Base-by-base conservation (phyloP, 2,329 filamentous ascomycete genomes). In the Apiospora kogelbergensis region DNA sequence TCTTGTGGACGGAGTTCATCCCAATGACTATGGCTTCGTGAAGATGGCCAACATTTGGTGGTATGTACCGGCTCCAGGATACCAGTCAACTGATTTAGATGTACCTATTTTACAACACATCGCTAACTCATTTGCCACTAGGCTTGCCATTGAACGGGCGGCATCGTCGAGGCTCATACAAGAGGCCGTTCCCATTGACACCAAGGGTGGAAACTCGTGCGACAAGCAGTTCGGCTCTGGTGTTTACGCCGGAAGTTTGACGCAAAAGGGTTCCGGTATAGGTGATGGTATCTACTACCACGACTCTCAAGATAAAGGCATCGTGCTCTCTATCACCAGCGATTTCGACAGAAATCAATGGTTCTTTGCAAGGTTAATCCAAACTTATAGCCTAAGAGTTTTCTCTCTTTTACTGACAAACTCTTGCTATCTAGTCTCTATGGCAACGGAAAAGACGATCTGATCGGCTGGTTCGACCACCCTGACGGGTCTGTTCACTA, bases 281-380 rank as follows among this genome's bases (percentile, higher is more conserved):
- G 73, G 78, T 11, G 76, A 80, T 67, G 74, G 75, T 6, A 74
- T 71, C 0, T 80, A 80, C 66, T 26, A 69, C 13, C 78, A 79
- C 68, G 68, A 68, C 2, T 71, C 69, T 42, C 15, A 72, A 24
- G 66, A 63, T 6, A 73, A 63, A 65, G 71, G 71, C 26, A 70
- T 71, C 30, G 57, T 73, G 10, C 46, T 70, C 13, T 71, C 70
- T 2, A 63, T 76, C 2, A 66, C 70, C 0, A 74, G 72, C 60
- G 70, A 70, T 0, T 76, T 67, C 24, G 74, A 77, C 44, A 68
- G 73, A 9, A 67, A 73, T 30, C 75, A 75, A 66, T 75, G 71
- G 70, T 67, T 65, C 0, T 78, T 76, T 57, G 75, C 73, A 20
- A 60, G 53, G 53, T 60, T 11, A n/a, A 30, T 22, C n/a, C n/a